Base-by-base conservation (phyloP, 148 eudicot genomes). In the Fagopyrum tataricum region DNA sequence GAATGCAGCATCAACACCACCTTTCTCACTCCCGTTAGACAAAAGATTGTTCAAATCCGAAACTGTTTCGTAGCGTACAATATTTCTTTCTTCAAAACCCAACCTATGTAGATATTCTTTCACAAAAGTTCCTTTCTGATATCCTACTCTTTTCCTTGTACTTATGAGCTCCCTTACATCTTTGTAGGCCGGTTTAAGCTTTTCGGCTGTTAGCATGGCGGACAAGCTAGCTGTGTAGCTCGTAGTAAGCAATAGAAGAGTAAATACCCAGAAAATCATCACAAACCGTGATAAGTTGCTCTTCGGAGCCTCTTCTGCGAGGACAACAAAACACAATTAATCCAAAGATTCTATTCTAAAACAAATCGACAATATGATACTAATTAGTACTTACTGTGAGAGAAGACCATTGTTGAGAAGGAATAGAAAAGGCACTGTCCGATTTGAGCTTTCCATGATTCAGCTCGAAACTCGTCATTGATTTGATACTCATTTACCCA, bases 401-500 rank as follows among this genome's bases (percentile, higher is more conserved):
- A 85, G 70, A 92, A 92, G 67, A 88, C 90, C 72, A 92, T 81
- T 8, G 91, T 84, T 18, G 95, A 87, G 80, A 92, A 86, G 53
- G 95, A 78, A 76, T 89, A 92, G 84, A 83, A 92, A 23, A 90
- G 79, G 17, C 87, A 85, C 64, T 82, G 80, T 21, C 95, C 91
- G 37, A 81, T 80, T 81, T 86, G 97, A 48, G 85, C 43, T 56
- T 7, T 15, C 42, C 43, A 14, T 6, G 87, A 82, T 4, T 91
- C 84, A 10, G 87, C 91, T 56, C 86, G 74, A 48, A 89, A 87
- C 73, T 84, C 85, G 43, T 76, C 72, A 67, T 88, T 88, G 15
- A 85, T 78, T 4, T 87, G 85, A 73, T 90, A 92, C 74, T 89
- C 97, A 43, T 86, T 81, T 18, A 88, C 80, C 95, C 93, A 85